Evolutionary conservation across 345 rosid species (phyloP).

Genomic region (Acer saccharum): DNA sequence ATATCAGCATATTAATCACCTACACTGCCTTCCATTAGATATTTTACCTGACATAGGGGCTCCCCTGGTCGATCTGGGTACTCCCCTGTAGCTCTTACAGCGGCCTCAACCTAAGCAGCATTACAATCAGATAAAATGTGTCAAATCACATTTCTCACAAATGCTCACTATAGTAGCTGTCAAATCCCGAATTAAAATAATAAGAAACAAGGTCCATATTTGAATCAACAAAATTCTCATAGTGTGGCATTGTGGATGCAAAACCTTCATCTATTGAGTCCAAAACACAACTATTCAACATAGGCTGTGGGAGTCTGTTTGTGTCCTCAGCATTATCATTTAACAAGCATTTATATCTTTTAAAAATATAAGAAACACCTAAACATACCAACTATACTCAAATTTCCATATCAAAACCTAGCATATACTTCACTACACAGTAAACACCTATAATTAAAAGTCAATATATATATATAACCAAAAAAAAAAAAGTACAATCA

Average conservation of each 20-base stretch:
- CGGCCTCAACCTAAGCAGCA: conserved; percentile 60
- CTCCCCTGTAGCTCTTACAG: conserved; percentile 76
- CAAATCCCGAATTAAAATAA: background rate
- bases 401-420: background rate
- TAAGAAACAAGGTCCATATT: background rate
- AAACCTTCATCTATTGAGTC: background rate
- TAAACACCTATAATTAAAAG: background rate
- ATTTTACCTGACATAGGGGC: conserved; percentile 78
- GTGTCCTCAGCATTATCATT: background rate
- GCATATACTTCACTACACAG: conserved; percentile 29
- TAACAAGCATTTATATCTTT: conserved; percentile 1
- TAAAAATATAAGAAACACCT: background rate
- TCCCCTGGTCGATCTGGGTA: conserved; percentile 89
- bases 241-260: background rate
- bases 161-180: background rate
- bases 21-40: background rate
- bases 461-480: too few relatives aligned
- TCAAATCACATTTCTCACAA: conserved; percentile 8
- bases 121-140: conserved; percentile 17
- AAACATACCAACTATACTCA: background rate
- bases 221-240: background rate
- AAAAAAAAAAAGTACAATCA: background rate
- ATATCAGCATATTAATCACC: background rate
- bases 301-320: background rate
- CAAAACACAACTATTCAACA: background rate